Evolutionary conservation across 2,329 filamentous ascomycete species (phyloP).

Genomic region (Diaporthe capsici): DNA sequence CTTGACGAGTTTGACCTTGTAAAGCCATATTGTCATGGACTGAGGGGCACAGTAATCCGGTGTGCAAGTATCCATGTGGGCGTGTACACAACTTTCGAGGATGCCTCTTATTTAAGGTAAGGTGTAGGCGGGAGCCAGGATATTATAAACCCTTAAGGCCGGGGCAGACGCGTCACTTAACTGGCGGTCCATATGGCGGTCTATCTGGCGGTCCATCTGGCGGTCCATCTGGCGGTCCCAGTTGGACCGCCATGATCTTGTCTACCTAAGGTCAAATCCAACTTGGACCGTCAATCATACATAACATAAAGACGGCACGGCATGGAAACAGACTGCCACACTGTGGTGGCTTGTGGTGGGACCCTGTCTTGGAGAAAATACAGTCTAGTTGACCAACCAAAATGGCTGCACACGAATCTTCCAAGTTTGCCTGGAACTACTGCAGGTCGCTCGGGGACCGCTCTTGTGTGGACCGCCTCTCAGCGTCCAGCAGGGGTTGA

Average conservation of each 20-base stretch:
- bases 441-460: not conserved
- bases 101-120: not conserved
- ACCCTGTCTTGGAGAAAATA: not conserved
- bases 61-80: rapidly evolving
- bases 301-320: not conserved
- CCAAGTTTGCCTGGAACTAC: not conserved
- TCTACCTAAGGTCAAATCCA: not conserved
- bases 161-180: not conserved
- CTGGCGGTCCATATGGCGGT: not conserved
- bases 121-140: not conserved
- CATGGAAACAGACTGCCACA: not conserved
- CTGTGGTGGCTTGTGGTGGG: not conserved
- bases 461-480: not conserved
- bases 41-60: not conserved
- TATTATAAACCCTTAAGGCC: not conserved
- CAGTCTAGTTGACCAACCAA: not conserved
- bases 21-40: not conserved
- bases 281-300: not conserved
- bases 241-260: not conserved
- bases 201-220: not conserved
- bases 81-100: not conserved
- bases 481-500: not conserved
- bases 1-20: no score
- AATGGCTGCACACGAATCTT: not conserved
- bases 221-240: not conserved